These are phyloP conservation scores for Pyrenopolyporus hunteri DNA, from an alignment of 495 filamentous ascomycete species.

Conservation along the genomic window DNA sequence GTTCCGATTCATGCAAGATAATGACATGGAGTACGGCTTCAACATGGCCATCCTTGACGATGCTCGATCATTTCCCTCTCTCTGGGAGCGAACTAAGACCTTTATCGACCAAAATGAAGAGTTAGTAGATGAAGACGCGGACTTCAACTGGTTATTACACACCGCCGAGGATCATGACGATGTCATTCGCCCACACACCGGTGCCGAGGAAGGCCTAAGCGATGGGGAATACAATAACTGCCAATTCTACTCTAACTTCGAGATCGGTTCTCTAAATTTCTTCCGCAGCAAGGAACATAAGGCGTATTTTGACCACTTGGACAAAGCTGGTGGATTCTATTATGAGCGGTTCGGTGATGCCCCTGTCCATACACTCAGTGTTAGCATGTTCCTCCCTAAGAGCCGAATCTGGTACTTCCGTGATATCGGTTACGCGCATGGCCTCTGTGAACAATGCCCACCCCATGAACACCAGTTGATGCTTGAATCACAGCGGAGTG, in stretches of 20 bases:
- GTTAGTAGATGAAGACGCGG: slow-evolving; percentile 56
- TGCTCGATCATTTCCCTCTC: slow-evolving; percentile 55
- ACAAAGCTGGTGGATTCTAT: slow-evolving; percentile 64
- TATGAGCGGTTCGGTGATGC: slow-evolving; percentile 70
- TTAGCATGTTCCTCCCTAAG: slow-evolving; percentile 57
- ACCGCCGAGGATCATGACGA: slow-evolving; percentile 18
- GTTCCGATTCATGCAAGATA: slow-evolving; percentile 76
- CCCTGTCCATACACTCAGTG: slow-evolving; percentile 64
- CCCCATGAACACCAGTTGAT: slow-evolving; percentile 28
- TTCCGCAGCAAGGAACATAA: slow-evolving; percentile 62
- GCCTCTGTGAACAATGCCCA: slow-evolving; percentile 53
- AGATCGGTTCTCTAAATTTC: slow-evolving; percentile 66
- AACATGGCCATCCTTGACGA: slow-evolving; percentile 63
- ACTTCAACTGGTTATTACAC: slow-evolving; percentile 57
- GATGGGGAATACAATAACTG: slow-evolving; percentile 56
- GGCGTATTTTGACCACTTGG: slow-evolving; percentile 64
- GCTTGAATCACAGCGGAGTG: slow-evolving; percentile 12
- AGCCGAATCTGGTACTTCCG: slow-evolving; percentile 57
- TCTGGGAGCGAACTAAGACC: slow-evolving; percentile 53
- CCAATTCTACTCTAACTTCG: slow-evolving; percentile 67
- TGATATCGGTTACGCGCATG: slow-evolving; percentile 62
- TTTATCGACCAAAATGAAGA: slow-evolving; percentile 56
- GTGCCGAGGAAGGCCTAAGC: slow-evolving; percentile 7
- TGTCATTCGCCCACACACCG: slow-evolving; percentile 19
- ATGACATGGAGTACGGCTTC: slow-evolving; percentile 72